Conservation (phyloP, 176 grass and related monocot species). For the Rhynchospora breviuscula region DNA sequence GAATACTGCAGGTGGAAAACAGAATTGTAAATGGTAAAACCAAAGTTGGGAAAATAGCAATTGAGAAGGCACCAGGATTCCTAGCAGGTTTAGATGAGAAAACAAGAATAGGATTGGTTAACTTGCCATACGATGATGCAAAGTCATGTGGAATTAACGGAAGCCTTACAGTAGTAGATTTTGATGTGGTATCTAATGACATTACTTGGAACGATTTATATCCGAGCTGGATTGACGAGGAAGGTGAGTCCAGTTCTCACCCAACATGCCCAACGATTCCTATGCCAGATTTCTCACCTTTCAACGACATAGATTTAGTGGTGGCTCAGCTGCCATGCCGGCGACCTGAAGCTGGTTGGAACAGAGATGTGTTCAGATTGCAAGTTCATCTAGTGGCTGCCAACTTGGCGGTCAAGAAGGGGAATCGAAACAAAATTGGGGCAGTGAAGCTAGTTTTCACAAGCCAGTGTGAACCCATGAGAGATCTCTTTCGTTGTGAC, state of each 20-base stretch:
- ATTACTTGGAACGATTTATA: constrained; percentile 71
- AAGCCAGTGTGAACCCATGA: constrained; percentile 78
- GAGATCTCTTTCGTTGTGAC: constrained; percentile 87
- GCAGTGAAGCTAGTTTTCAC: constrained; percentile 51
- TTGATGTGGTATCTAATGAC: constrained; percentile 41
- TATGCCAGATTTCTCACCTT: constrained; percentile 37
- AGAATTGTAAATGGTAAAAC: constrained; percentile 25
- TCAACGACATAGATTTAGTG: constrained; percentile 54
- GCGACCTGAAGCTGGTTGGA: constrained; percentile 32
- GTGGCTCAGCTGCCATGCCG: constrained; percentile 64
- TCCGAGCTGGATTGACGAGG: constrained; percentile 97
- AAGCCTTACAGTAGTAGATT: constrained; percentile 31
- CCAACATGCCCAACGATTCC: background rate
- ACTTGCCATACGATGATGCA: constrained; percentile 49
- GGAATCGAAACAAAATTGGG: constrained; percentile 16
- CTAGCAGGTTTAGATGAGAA: constrained; percentile 43
- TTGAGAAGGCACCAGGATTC: constrained; percentile 44
- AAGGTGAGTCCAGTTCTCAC: constrained; percentile 48
- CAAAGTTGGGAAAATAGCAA: constrained; percentile 41
- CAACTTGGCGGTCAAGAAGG: constrained; percentile 38
- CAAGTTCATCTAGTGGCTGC: constrained; percentile 73
- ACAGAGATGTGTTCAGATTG: constrained; percentile 74
- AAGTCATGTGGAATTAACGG: constrained; percentile 46
- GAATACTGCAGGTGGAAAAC: constrained; percentile 32
- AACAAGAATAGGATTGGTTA: constrained; percentile 55